Evolutionary conservation across 2,329 filamentous ascomycete genomes (phyloP), one percentile per base, ranked within the genome.

Genomic region (Sporothrix euskadiensis): DNA sequence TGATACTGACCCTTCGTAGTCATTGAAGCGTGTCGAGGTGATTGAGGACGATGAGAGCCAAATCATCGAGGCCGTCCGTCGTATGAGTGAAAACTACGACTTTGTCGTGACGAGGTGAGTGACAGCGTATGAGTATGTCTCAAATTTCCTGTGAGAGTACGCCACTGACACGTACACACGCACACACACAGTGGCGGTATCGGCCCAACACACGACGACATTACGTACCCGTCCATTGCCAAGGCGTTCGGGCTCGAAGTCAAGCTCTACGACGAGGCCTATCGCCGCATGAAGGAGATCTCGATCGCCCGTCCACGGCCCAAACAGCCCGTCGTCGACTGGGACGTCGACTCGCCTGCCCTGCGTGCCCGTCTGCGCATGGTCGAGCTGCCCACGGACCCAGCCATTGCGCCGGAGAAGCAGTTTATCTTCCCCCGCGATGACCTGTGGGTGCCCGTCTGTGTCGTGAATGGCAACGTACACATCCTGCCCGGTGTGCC

Each of bases 181-280:
- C n/a, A 73, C 69, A 30, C 22, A 32, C 19, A 0, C 49, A 89
- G 92, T 78, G 95, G 96, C 77, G 95, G 96, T 41, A 98, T 99
- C 79, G 95, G 95, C 12, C 96, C 96, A 76, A 98, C 95, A 73
- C 95, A 98, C 84, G 96, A 99, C 82, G 96, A 99, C 80, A 98
- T 98, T 78, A 98, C 96, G 35, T 99, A 99, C 83, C 87, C 92
- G 79, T 95, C 94, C 54, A 97, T 99, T 80, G 94, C 93, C 76
- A 94, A 94, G 80, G 96, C 94, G 8, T 98, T 98, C 81, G 83
- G 85, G 59, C 85, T 98, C 8, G 88, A 90, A 16, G 85, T 98
- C 22, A 88, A 90, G 77, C 87, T 97, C 39, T 93, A 98, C 84
- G 84, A 93, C 59, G 88, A 89, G 73, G 91, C 94, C 0, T 92